Evolutionary conservation across 805 yeast genomes (phyloP).

Genomic region (Candida coleopterorum): DNA sequence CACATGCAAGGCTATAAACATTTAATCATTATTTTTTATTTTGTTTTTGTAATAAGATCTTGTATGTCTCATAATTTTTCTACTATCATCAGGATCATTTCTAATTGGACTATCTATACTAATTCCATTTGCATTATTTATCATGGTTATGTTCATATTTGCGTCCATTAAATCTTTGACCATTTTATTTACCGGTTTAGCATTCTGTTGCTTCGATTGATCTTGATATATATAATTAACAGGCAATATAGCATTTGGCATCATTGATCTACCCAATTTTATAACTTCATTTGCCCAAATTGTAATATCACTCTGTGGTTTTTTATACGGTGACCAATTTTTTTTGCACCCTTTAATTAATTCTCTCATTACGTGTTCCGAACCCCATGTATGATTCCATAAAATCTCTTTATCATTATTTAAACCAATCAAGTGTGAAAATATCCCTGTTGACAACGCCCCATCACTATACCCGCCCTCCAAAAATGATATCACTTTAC

Average conservation of each 20-base stretch:
- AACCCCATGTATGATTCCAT: constrained; percentile 67
- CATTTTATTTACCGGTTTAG: constrained; percentile 23
- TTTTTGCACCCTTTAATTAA: constrained; percentile 64
- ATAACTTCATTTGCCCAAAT: constrained; percentile 65
- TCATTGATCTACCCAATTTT: constrained; percentile 56
- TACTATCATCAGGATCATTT: constrained; percentile 25
- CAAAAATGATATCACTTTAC: constrained; percentile 61
- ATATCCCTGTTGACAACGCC: constrained; percentile 73
- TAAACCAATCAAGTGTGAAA: constrained; percentile 72
- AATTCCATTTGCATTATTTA: not conserved
- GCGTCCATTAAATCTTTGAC: constrained; percentile 24
- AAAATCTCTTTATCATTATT: constrained; percentile 39
- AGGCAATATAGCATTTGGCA: constrained; percentile 46
- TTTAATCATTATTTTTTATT: constrained; percentile 2
- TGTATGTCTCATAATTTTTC: constrained; percentile 31
- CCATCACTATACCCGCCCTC: constrained; percentile 89
- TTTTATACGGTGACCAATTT: constrained; percentile 57
- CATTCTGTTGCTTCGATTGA: constrained; percentile 11
- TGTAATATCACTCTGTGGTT: constrained; percentile 47
- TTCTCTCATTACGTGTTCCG: constrained; percentile 57
- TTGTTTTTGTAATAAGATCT: constrained; percentile 32
- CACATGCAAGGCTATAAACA: no score
- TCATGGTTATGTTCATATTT: constrained; percentile 7
- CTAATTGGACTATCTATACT: constrained; percentile 15
- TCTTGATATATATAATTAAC: constrained; percentile 29